A percentile compares a stretch with the other conserved stretches of the same genome.
phyloP scores from a whole-genome alignment of 108 stramenopile species.

The Cyclotella sp. region DNA sequence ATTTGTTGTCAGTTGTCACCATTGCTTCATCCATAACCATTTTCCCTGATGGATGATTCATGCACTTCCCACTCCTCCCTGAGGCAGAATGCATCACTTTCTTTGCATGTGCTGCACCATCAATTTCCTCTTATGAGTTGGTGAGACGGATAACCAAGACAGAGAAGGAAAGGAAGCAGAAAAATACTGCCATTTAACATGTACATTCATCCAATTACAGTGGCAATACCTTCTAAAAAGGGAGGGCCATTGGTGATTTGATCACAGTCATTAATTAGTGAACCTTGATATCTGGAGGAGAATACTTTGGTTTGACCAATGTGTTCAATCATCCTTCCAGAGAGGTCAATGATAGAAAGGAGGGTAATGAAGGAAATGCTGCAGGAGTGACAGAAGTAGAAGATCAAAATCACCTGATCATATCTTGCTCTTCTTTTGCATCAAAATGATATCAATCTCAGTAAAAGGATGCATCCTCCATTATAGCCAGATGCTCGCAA shows the following conservation, averaged over 20 bases:
- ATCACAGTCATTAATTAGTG: constrained; percentile 83
- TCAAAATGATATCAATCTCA: constrained; percentile 65
- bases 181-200: constrained; percentile 29
- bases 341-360: constrained; percentile 16
- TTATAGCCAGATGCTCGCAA: constrained; percentile 57
- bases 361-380: neutral
- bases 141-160: constrained; percentile 6
- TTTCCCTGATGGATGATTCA: constrained; percentile 69
- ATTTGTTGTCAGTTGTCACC: no score
- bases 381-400: constrained; percentile 27
- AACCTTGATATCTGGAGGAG: constrained; percentile 59
- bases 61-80: constrained; percentile 71
- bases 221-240: constrained; percentile 73
- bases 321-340: constrained; percentile 62
- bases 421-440: constrained; percentile 57
- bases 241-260: constrained; percentile 76
- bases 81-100: constrained; percentile 56
- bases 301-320: constrained; percentile 81
- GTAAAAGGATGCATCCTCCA: constrained; percentile 58
- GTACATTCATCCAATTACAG: constrained; percentile 70
- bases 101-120: constrained; percentile 77
- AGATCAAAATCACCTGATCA: constrained; percentile 26
- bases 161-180: constrained; percentile 28
- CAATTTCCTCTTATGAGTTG: constrained; percentile 43
- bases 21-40: no score